phyloP scores from a whole-genome alignment of 1,284 basidiomycete species.

The Meira miltonrushii region DNA sequence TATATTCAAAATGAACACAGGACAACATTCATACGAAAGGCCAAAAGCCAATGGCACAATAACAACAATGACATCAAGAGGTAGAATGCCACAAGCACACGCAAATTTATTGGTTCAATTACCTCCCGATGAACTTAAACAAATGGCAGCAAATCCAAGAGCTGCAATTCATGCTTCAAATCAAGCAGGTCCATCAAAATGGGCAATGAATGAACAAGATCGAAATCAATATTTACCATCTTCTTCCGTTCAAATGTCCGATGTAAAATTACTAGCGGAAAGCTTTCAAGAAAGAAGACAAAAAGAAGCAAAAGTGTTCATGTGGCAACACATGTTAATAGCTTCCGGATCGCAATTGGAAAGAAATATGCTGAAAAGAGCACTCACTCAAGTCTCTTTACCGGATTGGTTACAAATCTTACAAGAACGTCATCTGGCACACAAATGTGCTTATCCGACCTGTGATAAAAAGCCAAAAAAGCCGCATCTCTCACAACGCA shows the following conservation, averaged over 20 bases:
- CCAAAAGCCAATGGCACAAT: no score
- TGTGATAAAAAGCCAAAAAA: constrained; percentile 1
- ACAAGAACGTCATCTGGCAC: constrained; percentile 5
- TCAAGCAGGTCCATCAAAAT: neutral
- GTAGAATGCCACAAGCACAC: constrained; percentile 7
- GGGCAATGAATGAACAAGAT: neutral
- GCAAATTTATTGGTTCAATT: constrained; percentile 5
- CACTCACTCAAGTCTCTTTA: constrained; percentile 4
- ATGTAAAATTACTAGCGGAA: constrained; percentile 4
- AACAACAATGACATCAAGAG: no score
- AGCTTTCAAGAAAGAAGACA: constrained; percentile 1
- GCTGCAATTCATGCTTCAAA: no score
- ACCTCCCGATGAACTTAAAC: constrained; percentile 8
- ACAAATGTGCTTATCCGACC: constrained; percentile 6
- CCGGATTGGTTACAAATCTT: constrained; percentile 4
- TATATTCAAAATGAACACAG: no score
- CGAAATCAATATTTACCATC: neutral
- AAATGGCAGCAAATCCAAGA: neutral
- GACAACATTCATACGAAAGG: no score
- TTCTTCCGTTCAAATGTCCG: neutral
- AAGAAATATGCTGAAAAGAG: constrained; percentile 2
- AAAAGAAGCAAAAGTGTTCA: constrained; percentile 6
- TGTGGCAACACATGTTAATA: constrained; percentile 4
- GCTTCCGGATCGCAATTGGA: neutral
- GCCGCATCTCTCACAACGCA: neutral